These are phyloP conservation scores for Aureobasidium sp. DNA, from an alignment of 2,329 filamentous ascomycete species.

Conservation along the genomic window DNA sequence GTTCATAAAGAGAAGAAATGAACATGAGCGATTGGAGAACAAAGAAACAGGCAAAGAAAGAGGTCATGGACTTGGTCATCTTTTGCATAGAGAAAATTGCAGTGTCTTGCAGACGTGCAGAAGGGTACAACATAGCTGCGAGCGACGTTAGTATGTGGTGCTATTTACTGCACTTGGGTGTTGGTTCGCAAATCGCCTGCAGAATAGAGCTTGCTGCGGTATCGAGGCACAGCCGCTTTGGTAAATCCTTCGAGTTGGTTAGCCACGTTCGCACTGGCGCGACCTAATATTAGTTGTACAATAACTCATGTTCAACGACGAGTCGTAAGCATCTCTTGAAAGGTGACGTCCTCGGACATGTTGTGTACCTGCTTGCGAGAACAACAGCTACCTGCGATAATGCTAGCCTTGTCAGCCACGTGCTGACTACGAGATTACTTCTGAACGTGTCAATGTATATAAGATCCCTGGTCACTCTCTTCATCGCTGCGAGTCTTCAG, in stretches of 20 bases:
- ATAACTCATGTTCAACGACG: not conserved
- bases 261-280: not conserved
- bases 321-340: not conserved
- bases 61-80: not conserved
- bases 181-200: constrained; percentile 1
- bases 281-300: constrained; percentile 6
- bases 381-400: not conserved
- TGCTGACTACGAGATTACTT: not conserved
- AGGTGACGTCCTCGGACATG: not conserved
- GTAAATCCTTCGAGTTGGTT: not conserved
- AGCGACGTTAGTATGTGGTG: not conserved
- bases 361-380: not conserved
- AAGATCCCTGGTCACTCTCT: not conserved
- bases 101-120: not conserved
- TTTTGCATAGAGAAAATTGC: not conserved
- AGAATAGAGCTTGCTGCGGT: not conserved
- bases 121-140: not conserved
- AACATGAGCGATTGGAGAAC: not conserved
- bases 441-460: not conserved
- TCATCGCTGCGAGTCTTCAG: not conserved
- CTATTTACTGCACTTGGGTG: constrained; percentile 10
- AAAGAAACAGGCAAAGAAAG: not conserved
- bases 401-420: not conserved
- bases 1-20: not conserved
- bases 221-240: not conserved